phyloP scores from a whole-genome alignment of 2,329 filamentous ascomycete species.

The Diaporthe ilicicola region DNA sequence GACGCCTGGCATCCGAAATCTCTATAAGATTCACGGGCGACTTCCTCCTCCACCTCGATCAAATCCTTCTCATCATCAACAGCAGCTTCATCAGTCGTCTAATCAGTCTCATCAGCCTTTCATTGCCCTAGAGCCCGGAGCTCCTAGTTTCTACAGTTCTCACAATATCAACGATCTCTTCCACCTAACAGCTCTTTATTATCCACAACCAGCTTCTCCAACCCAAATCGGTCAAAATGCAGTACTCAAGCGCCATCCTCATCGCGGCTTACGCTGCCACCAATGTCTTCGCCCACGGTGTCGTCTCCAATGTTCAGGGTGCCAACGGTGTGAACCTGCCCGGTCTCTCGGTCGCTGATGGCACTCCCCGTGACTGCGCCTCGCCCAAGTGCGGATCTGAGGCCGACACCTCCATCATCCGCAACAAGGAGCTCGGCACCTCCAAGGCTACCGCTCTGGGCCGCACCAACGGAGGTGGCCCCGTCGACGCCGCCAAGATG shows the following conservation, averaged over 20 bases:
- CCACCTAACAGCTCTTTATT: background rate
- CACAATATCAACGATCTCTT: background rate
- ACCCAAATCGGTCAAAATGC: constrained; percentile 35
- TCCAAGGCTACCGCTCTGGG: constrained; percentile 68
- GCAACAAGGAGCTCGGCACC: constrained; percentile 63
- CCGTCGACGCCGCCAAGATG: constrained; percentile 65
- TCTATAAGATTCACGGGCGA: constrained; percentile 29
- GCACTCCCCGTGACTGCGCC: constrained; percentile 73
- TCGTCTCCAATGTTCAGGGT: constrained; percentile 63
- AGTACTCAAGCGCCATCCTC: constrained; percentile 49
- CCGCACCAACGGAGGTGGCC: constrained; percentile 67
- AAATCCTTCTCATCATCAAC: constrained; percentile 28
- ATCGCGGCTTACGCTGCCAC: constrained; percentile 58
- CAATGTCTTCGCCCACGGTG: constrained; percentile 64
- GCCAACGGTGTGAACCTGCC: constrained; percentile 71
- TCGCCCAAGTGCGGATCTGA: constrained; percentile 70
- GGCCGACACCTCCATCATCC: constrained; percentile 76
- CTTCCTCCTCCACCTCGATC: background rate
- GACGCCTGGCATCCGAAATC: constrained; percentile 29
- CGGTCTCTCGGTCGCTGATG: constrained; percentile 68
- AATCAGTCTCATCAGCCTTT: constrained; percentile 27
- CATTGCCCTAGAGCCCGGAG: constrained; percentile 29
- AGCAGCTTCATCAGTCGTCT: constrained; percentile 29
- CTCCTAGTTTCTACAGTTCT: constrained; percentile 16
- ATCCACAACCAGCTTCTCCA: background rate